These are phyloP conservation scores for Yamadazyma dendronema DNA, from an alignment of 1,139 yeast species.

Conservation along the genomic window DNA sequence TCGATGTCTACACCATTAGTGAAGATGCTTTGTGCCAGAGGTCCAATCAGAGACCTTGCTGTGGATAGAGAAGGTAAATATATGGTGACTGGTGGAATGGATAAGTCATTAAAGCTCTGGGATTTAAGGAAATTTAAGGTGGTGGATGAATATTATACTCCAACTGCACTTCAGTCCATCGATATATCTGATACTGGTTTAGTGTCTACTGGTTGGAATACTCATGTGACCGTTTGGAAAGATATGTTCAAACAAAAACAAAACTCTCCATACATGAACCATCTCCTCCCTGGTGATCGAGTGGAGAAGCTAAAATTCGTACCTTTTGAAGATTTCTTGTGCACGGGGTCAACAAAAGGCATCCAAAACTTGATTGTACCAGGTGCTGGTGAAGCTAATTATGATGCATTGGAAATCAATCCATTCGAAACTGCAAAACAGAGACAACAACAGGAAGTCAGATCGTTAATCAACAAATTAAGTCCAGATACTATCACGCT, in stretches of 20 bases:
- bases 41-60: constrained; percentile 85
- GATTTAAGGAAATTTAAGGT: constrained; percentile 83
- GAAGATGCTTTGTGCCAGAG: constrained; percentile 75
- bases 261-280: constrained; percentile 87
- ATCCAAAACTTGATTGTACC: constrained; percentile 83
- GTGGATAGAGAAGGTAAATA: constrained; percentile 89
- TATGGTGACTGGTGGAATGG: constrained; percentile 93
- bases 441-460: constrained; percentile 91
- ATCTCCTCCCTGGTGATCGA: constrained; percentile 75
- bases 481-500: constrained; percentile 90
- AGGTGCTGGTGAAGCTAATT: constrained; percentile 98
- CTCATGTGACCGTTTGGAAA: constrained; percentile 89
- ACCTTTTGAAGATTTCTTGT: constrained; percentile 94
- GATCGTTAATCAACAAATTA: constrained; percentile 79
- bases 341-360: constrained; percentile 81
- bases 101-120: constrained; percentile 85
- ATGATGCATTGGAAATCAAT: constrained; percentile 88
- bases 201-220: constrained; percentile 89
- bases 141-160: constrained; percentile 70
- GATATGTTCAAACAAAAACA: constrained; percentile 61
- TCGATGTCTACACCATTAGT: constrained; percentile 83
- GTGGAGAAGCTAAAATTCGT: constrained; percentile 70
- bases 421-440: constrained; percentile 92
- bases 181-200: constrained; percentile 87
- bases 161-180: constrained; percentile 81